Evolutionary conservation across 306 rosid genomes (phyloP), one percentile per base, ranked within the genome.

Genomic region (Begonia fuchsioides): DNA sequence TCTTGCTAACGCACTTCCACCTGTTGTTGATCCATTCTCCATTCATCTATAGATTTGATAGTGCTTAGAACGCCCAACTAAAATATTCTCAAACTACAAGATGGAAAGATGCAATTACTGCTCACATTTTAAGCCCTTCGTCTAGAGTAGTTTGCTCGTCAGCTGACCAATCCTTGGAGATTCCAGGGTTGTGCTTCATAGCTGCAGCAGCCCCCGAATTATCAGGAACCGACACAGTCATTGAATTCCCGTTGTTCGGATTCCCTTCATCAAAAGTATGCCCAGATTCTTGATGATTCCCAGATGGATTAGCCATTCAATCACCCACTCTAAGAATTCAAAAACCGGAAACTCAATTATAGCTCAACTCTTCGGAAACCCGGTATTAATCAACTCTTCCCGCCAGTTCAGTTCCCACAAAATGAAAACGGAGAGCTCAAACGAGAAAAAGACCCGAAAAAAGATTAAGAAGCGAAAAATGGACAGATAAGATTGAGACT

Each of bases 141-240:
- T n/a, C n/a, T n/a, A n/a, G n/a, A 39, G 67, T 63, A 44, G 76
- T 44, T 72, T 90, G 98, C 63, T 85, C 98, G 12, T 90, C 98
- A 0, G 83, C 10, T 10, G 74, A 75, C 98, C 98, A 85, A 55
- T 85, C 93, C 76, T 66, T 69, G 8, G 93, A 67, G 45, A 90
- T 73, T 10, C 95, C 98, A 7, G 98, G 98, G 68, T 85, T 85
- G 69, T 90, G 98, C 73, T 82, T 90, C 94, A 79, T 67, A 50
- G 83, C 72, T 15, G 62, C 35, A 58, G 67, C 74, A 12, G 76
- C 66, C 51, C 77, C 74, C 0, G 90, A 72, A 61, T 61, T 74
- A 40, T 90, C 95, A 2, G 83, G 79, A 6, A 64, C 83, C 7
- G 73, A 38, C 44, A 47, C 76, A 12, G 69, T 65, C 10, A 56